These are phyloP conservation scores for Hibiscus syriacus DNA, from an alignment of 345 rosid genomes.

Conservation along the genomic window DNA sequence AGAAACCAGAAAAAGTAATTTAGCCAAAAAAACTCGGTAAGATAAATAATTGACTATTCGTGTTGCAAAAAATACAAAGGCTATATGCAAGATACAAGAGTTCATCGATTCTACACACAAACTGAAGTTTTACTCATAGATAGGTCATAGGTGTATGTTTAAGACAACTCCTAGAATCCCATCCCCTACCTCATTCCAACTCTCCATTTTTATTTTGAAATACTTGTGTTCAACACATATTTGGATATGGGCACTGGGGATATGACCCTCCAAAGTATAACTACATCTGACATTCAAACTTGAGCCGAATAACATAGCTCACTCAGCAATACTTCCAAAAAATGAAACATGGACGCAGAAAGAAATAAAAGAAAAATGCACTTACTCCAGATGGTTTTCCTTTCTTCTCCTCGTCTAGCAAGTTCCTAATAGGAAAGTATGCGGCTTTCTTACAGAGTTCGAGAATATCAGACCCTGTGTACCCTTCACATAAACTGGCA, in stretches of 20 bases:
- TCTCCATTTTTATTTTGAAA: too few relatives aligned
- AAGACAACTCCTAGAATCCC: neutral
- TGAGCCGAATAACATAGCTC: neutral
- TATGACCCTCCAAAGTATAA: too few relatives aligned
- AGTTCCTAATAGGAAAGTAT: constrained; percentile 77
- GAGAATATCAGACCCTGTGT: constrained; percentile 87
- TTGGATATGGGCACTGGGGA: too few relatives aligned
- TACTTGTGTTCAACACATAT: too few relatives aligned
- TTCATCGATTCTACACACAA: neutral
- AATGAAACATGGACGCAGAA: neutral
- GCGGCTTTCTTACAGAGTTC: constrained; percentile 97
- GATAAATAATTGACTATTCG: neutral
- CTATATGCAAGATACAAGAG: neutral
- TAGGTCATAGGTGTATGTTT: neutral
- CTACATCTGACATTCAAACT: neutral
- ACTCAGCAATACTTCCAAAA: constrained; percentile 5
- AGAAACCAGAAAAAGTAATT: neutral
- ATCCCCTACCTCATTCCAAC: neutral
- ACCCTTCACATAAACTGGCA: constrained; percentile 74
- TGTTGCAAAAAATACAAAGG: neutral
- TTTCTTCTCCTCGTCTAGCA: constrained; percentile 69
- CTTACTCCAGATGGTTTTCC: constrained; percentile 62
- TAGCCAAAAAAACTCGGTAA: neutral
- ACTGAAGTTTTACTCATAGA: neutral
- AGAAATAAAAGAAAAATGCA: neutral